Base-by-base conservation (phyloP, 257 asterid species). In the Lantana camara region DNA sequence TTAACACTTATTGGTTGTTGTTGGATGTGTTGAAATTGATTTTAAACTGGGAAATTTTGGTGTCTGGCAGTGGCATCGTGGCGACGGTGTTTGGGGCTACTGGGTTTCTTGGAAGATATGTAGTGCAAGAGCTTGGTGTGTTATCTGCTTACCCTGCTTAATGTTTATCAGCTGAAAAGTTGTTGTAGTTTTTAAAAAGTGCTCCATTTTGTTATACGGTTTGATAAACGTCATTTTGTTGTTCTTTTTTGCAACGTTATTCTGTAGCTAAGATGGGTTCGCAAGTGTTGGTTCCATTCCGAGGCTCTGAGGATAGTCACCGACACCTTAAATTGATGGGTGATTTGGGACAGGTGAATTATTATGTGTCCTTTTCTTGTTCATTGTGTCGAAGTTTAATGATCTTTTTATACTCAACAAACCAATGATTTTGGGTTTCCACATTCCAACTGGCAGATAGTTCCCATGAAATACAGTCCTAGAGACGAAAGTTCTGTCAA, bases 291-390 rank as follows among this genome's bases (percentile, higher is more conserved):
- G 97, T 94, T 60, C 97, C 96, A 29, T 90, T 90, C 80, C 90
- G 99, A 52, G 99, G 96, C 60, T 86, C 89, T 16, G 99, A 94
- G 87, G 99, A 94, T 75, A 79, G 75, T 72, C 91, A 75, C 17
- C 92, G 99, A n/a, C 96, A 94, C 91, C 99, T 94, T 73, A 94
- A 94, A 73, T 68, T 94, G 78, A 88, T 90, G 99, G 99, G 97
- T 62, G 99, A 94, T 74, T 76, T 94, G 91, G 97, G 99, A 46
- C 99, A 94, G 93, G 99, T 88, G 66, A 50, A 38, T 72, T 72
- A 62, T 20, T 38, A 9, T 54, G 46, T 29, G 24, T 37, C 9
- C 40, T 35, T 35, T 24, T 50, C 19, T 64, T 19, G 58, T 52
- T 68, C 56, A 14, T 23, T 41, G 0, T 12, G 3, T 41, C 45